Evolutionary conservation across 495 filamentous ascomycete genomes (phyloP).

Genomic region (Penicillium cinerascens): DNA sequence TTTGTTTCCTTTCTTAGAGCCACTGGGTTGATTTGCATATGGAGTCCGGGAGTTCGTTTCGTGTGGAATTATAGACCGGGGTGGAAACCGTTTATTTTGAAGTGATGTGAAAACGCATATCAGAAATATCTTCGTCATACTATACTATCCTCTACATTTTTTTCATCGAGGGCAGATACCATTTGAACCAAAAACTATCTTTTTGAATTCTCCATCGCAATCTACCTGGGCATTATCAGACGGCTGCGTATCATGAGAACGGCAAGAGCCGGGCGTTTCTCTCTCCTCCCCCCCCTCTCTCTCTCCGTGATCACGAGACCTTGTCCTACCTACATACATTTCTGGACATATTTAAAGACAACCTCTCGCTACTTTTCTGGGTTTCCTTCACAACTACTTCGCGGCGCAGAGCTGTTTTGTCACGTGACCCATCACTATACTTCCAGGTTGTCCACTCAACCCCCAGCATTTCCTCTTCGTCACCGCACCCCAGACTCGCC

Average conservation of each 20-base stretch:
- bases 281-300: no score
- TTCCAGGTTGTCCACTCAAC: background rate
- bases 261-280: no score
- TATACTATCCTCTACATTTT: background rate
- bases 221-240: no score
- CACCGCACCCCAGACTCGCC: background rate
- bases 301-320: no score
- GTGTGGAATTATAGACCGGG: slow-evolving; percentile 11
- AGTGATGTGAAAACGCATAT: slow-evolving; percentile 10
- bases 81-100: slow-evolving; percentile 3
- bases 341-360: no score
- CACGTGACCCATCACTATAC: background rate
- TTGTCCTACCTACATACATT: no score
- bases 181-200: slow-evolving; percentile 2
- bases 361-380: no score
- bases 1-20: slow-evolving; percentile 10
- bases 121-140: background rate
- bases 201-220: background rate
- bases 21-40: slow-evolving; percentile 10
- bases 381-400: no score
- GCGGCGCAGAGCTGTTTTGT: no score
- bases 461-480: background rate
- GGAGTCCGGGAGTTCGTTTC: slow-evolving; percentile 19
- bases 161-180: slow-evolving; percentile 8
- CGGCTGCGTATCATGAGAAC: no score